Conservation (phyloP, 2,329 filamentous ascomycete species). For the Fusarium multiceps region DNA sequence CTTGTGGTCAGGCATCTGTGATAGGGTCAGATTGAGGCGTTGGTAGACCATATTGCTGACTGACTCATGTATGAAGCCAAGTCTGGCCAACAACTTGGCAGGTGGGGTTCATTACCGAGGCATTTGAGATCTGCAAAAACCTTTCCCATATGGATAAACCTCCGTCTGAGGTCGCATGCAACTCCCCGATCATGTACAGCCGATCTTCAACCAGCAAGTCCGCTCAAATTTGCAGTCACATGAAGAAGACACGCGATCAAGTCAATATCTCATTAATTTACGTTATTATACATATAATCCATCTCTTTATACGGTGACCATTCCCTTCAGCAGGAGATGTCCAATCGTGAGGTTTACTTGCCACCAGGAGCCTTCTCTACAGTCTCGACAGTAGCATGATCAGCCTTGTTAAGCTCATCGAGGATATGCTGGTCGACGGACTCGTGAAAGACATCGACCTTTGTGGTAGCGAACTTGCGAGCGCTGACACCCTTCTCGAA, state of each 20-base stretch:
- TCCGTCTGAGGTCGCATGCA: background rate
- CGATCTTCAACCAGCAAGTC: background rate
- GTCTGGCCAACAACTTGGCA: background rate
- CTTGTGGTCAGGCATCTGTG: background rate
- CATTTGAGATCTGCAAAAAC: background rate
- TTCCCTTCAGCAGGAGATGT: background rate
- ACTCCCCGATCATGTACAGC: background rate
- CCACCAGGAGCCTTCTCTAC: conserved; percentile 4
- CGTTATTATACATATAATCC: background rate
- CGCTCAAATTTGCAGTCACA: background rate
- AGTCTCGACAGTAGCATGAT: conserved; percentile 16
- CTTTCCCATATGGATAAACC: background rate
- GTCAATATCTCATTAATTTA: conserved; percentile 12
- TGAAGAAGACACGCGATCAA: background rate
- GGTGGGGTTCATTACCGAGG: no score
- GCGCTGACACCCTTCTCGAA: conserved; percentile 80
- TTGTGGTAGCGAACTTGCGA: conserved; percentile 75
- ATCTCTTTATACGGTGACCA: background rate
- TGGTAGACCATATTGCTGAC: background rate
- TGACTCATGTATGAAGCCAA: background rate
- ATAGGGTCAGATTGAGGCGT: background rate
- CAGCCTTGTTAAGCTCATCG: conserved; percentile 58
- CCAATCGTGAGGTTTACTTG: background rate
- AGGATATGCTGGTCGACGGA: conserved; percentile 61
- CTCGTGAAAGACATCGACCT: conserved; percentile 68